Evolutionary conservation across 2,329 filamentous ascomycete species (phyloP), one percentile per base, ranked within the genome.

Genomic region (Apiospora phragmitis): DNA sequence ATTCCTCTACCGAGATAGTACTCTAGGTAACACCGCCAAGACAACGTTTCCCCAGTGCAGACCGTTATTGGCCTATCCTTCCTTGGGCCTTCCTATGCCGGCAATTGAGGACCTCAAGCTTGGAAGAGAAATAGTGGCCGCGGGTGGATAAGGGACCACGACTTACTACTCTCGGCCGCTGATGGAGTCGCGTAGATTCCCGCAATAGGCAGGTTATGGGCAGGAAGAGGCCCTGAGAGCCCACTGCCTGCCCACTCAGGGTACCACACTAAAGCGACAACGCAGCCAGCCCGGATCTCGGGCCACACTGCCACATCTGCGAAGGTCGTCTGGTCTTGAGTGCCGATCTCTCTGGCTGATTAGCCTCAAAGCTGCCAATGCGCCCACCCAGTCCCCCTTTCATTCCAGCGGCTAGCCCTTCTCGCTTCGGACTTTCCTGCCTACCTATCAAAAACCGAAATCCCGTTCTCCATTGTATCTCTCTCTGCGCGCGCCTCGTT

Each of bases 161-260:
- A 41, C 68, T 65, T 26, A 51, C 21, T n/a, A 24, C 38, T 35
- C 24, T 65, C 68, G 59, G 68, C n/a, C 47, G 24, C 11, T 51
- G 47, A 51, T 16, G 24, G 51, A 16, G 26, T 35, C 51, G 68
- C 68, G 51, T 49, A 69, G 68, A 65, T 65, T 55, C 68, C 68
- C 68, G 16, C 26, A 69, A 42, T 65, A 69, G 68, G 68, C 35
- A 69, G 68, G 68, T 70, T 68, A n/a, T 66, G 21, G 35, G 16
- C 68, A 59, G 51, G 14, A 8, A 14, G 49, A 29, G 24, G 7
- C n/a, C 9, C 1, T 9, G 3, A 38, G 29, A 35, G 49, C 26
- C 47, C 47, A 51, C 47, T 51, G 38, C 9, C 1, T 18, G 41
- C 41, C 38, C 41, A 42, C 41, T 42, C 38, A 41, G 42, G 16